Evolutionary conservation across 768 basidiomycete genomes (phyloP).

Genomic region (Myochromella boudieri): DNA sequence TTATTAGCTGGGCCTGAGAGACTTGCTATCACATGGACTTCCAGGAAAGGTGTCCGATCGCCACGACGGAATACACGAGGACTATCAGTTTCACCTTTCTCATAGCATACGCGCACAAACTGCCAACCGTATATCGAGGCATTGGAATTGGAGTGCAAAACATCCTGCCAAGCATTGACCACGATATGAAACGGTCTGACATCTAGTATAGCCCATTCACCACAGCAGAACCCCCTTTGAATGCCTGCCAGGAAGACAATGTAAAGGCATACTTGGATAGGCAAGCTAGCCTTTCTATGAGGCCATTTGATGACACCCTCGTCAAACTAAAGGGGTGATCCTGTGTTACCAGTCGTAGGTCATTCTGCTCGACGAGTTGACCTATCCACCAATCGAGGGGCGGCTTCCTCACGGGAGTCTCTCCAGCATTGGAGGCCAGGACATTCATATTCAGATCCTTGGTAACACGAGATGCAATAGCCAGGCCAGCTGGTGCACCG

Average conservation of each 20-base stretch:
- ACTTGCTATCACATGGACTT: constrained; percentile 40
- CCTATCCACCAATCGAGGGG: too few species aligned
- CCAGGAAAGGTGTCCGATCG: constrained; percentile 57
- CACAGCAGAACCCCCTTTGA: constrained; percentile 69
- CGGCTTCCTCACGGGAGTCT: too few species aligned
- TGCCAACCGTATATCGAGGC: constrained; percentile 42
- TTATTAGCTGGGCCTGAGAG: constrained; percentile 46
- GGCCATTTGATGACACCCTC: constrained; percentile 53
- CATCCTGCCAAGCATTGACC: constrained; percentile 39
- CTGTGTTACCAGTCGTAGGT: constrained; percentile 57
- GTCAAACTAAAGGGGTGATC: constrained; percentile 45
- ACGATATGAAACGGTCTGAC: constrained; percentile 51
- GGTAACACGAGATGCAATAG: constrained; percentile 34
- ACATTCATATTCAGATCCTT: constrained; percentile 33
- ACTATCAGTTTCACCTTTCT: too few species aligned
- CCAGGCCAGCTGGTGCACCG: constrained; percentile 38
- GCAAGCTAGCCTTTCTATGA: constrained; percentile 64
- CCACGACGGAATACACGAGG: constrained; percentile 48
- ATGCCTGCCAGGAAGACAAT: too few species aligned
- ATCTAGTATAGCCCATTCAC: constrained; percentile 71
- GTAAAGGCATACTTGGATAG: too few species aligned
- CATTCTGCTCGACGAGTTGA: constrained; percentile 43
- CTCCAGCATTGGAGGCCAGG: constrained; percentile 44
- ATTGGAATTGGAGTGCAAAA: constrained; percentile 33
- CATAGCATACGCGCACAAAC: too few species aligned